Evolutionary conservation across 129 eudicot species (phyloP).

Genomic region (Scalesia atractyloides): DNA sequence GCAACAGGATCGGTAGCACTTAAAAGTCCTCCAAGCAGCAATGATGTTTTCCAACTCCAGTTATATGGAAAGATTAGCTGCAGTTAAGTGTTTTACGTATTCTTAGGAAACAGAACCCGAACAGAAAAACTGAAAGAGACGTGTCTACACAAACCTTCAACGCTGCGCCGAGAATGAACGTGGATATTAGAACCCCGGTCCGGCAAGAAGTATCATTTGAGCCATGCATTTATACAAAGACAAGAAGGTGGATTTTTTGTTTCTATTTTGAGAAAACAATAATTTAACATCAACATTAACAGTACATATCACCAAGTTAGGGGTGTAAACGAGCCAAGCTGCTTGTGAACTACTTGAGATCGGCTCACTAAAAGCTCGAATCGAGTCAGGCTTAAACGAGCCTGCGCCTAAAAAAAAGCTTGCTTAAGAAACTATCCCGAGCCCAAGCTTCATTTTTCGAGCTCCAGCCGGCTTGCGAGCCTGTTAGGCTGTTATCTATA

Average conservation of each 20-base stretch:
- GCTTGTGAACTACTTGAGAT: no score
- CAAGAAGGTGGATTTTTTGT: neutral
- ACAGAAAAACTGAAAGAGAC: neutral
- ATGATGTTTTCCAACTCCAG: slow-evolving; percentile 94
- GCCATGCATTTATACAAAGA: slow-evolving; percentile 68
- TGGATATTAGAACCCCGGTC: slow-evolving; percentile 97
- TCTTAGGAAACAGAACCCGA: slow-evolving; percentile 1
- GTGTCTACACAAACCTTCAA: slow-evolving; percentile 58
- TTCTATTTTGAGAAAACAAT: neutral
- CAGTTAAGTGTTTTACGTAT: slow-evolving; percentile 16
- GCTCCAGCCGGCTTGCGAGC: no score
- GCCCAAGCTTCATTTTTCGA: no score
- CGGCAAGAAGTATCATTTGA: slow-evolving; percentile 97
- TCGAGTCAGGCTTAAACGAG: no score
- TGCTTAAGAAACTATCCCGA: no score
- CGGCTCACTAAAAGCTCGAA: no score
- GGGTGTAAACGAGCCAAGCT: no score
- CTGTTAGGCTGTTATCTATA: no score
- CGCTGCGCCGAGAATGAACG: slow-evolving; percentile 78
- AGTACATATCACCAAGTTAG: neutral
- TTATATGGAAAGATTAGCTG: slow-evolving; percentile 81
- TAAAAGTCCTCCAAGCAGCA: slow-evolving; percentile 95
- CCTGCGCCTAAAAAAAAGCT: no score
- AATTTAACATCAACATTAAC: neutral
- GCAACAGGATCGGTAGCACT: slow-evolving; percentile 99